phyloP scores from a whole-genome alignment of 352 stramenopile genomes.

The Achlya hypogyna region DNA sequence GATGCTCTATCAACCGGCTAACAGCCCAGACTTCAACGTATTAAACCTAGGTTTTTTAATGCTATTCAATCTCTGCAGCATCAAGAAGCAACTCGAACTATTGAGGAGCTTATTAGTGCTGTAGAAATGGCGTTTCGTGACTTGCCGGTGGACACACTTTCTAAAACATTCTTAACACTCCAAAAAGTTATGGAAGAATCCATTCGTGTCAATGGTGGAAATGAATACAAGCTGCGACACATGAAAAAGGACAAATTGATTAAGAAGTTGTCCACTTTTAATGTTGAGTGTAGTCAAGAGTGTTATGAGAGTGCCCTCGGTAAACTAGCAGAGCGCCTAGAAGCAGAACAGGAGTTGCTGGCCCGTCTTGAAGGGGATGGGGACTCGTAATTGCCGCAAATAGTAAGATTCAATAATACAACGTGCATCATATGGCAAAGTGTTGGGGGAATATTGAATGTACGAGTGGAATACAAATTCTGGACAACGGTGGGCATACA shows the following conservation, averaged over 20 bases:
- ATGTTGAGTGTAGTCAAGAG: neutral
- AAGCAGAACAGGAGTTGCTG: too few species aligned
- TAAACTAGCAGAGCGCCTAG: neutral
- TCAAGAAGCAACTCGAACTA: neutral
- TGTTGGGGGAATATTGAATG: too few species aligned
- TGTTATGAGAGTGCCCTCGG: neutral
- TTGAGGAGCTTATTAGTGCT: conserved; percentile 9
- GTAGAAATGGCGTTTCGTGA: conserved; percentile 18
- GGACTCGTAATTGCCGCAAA: too few species aligned
- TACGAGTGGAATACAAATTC: too few species aligned
- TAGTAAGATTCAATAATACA: too few species aligned
- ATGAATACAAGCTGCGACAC: conserved; percentile 23
- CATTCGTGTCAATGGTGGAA: conserved; percentile 18
- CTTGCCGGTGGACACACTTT: conserved; percentile 17
- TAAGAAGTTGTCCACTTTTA: neutral
- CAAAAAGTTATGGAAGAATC: conserved; percentile 23
- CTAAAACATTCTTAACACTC: conserved; percentile 25
- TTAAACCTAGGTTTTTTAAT: conserved; percentile 4
- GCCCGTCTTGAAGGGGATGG: too few species aligned
- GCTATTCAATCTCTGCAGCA: conserved; percentile 4
- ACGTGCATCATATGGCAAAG: too few species aligned
- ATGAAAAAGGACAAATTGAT: conserved; percentile 7
- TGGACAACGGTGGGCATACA: too few species aligned
- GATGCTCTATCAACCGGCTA: neutral
- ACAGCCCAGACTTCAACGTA: conserved; percentile 5